These are phyloP conservation scores for Nadsonia commutata DNA, from an alignment of 1,139 yeast species.

Conservation along the genomic window DNA sequence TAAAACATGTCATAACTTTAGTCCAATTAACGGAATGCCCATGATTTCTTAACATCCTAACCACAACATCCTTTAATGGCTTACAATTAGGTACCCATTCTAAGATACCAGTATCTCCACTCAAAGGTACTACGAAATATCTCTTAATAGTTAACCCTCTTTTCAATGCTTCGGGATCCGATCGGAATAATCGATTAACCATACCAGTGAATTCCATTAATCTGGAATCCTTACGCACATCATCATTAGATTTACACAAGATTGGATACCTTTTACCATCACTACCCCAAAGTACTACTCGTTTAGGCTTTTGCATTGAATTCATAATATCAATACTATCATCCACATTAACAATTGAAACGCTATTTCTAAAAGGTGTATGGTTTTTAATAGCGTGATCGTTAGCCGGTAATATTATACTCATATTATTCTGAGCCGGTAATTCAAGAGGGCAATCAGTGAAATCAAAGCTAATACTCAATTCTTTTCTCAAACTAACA, in stretches of 20 bases:
- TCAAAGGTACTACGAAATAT: constrained; percentile 79
- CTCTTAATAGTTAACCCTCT: constrained; percentile 60
- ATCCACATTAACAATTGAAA: constrained; percentile 28
- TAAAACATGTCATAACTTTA: constrained; percentile 1
- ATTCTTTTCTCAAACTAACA: constrained; percentile 10
- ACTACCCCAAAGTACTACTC: constrained; percentile 60
- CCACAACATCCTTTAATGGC: constrained; percentile 60
- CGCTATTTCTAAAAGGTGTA: constrained; percentile 1
- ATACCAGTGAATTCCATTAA: constrained; percentile 85
- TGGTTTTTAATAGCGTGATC: constrained; percentile 22
- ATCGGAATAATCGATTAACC: constrained; percentile 56
- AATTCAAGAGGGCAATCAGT: constrained; percentile 61
- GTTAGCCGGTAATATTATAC: constrained; percentile 44
- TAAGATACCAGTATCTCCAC: constrained; percentile 77
- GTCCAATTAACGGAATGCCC: constrained; percentile 23
- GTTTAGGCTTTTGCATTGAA: constrained; percentile 80
- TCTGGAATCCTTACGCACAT: constrained; percentile 88
- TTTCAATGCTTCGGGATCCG: constrained; percentile 58
- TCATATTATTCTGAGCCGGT: constrained; percentile 66
- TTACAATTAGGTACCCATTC: constrained; percentile 85
- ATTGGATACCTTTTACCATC: constrained; percentile 60
- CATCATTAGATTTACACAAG: constrained; percentile 77
- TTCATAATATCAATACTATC: constrained; percentile 53
- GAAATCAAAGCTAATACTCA: constrained; percentile 33
- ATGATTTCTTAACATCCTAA: constrained; percentile 26